phyloP scores from a whole-genome alignment of 2,329 filamentous ascomycete genomes.

The Colletotrichum limetticola region DNA sequence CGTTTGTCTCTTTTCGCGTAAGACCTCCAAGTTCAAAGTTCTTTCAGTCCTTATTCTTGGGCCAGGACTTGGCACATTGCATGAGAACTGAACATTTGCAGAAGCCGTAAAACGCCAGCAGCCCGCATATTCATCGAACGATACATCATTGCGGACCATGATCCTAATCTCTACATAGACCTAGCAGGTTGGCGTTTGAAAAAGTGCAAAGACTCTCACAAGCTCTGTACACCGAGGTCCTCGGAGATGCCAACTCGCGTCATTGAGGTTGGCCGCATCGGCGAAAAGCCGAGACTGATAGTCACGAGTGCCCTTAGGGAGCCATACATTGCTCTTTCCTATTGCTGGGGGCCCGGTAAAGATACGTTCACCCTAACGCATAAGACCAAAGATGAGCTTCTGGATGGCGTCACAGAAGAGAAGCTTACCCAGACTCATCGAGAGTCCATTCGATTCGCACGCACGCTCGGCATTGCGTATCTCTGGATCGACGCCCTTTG shows the following conservation, averaged over 20 bases:
- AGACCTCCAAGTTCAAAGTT: background rate
- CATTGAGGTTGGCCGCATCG: background rate
- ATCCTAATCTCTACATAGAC: background rate
- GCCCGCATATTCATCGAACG: background rate
- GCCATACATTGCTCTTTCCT: slow-evolving; percentile 11
- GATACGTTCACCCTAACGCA: background rate
- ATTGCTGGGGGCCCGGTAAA: slow-evolving; percentile 15
- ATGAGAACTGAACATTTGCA: background rate
- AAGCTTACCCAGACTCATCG: slow-evolving; percentile 3
- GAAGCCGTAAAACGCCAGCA: background rate
- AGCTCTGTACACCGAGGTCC: slow-evolving; percentile 1
- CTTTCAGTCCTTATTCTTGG: too few relatives aligned
- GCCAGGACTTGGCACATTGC: background rate
- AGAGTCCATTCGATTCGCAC: slow-evolving; percentile 3
- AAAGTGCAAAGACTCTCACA: slow-evolving; percentile 1
- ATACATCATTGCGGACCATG: background rate
- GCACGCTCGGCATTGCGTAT: slow-evolving; percentile 4
- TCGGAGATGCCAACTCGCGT: slow-evolving; percentile 11
- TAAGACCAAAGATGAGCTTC: background rate
- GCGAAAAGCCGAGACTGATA: background rate
- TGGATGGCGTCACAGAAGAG: background rate
- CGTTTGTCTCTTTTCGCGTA: background rate
- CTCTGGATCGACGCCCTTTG: slow-evolving; percentile 28
- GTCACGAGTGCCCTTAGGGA: background rate
- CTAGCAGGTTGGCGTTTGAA: background rate